Base-by-base conservation (phyloP, 2,329 filamentous ascomycete species). In the Acephala macrosclerotiorum region DNA sequence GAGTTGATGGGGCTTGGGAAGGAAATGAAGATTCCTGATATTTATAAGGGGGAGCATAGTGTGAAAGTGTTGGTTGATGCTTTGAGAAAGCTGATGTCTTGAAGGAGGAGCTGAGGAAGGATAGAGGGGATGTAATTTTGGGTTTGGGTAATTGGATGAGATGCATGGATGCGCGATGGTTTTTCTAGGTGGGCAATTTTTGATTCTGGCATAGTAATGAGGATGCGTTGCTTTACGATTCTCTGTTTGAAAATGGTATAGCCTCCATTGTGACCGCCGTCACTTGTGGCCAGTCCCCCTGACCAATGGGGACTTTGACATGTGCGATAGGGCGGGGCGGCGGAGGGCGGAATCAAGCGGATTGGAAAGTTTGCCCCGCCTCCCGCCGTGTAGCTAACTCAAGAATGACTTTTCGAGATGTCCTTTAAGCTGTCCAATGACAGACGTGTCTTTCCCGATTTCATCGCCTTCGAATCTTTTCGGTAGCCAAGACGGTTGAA, bases 81-180 rank as follows among this genome's bases (percentile, higher is more conserved):
- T 60, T 40, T 73, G n/a, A 68, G 65, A 63, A 70, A 71, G 67
- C 40, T 79, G 45, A 76, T 79, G 0, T 77, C 77, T n/a, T 78
- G 47, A 64, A 18, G 7, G 26, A 42, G 16, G 16, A 6, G 14
- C 18, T 12, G 18, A n/a, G 1, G 45, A n/a, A 22, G 6, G 45
- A 14, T 7, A 38, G 36, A 38, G 36, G 36, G 14, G 36, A 38
- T 38, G 7, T 38, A 8, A 7, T 38, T n/a, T n/a, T n/a, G n/a
- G n/a, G n/a, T n/a, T n/a, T n/a, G n/a, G n/a, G 14, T 6, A 5
- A 42, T 18, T 12, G 40, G 18, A 42, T 42, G 11, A n/a, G n/a
- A 16, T 3, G 40, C 16, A 18, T 42, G 16, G 40, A 18, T 42
- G 2, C 2, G 6, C 14, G 18, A 18, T 18, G 7, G 40, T 16